Base-by-base conservation (phyloP, 805 yeast genomes). In the Kluyveromyces dobzhanskii region DNA sequence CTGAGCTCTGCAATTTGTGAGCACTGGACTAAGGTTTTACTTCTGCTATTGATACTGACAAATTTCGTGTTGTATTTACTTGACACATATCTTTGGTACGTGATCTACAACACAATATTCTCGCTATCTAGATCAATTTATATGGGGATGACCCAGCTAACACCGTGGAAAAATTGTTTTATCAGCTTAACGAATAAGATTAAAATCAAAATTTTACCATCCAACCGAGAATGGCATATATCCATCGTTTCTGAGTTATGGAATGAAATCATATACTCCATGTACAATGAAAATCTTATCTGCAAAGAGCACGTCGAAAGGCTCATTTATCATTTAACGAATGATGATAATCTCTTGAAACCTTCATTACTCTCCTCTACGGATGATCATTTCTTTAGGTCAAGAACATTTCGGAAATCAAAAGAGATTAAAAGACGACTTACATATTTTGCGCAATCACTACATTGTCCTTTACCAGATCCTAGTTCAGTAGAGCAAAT, bases 81-180 rank as follows among this genome's bases (percentile, higher is more conserved):
- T 37, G 88, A 80, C 48, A 80, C 87, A 0, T 81, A 80, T 48
- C 59, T 81, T n/a, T 80, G 88, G 88, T 81, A 79, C 47, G 80
- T 81, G 34, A 64, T 81, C 23, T 78, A 84, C 75, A 80, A 73
- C 48, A 75, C 85, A 0, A 48, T 70, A 0, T 76, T 78, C 40
- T 80, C 87, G 0, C 76, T 80, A 3, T 68, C 75, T 38, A 62
- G 80, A 3, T 76, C 85, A 0, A 65, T 76, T 44, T 71, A 74
- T 42, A 68, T 75, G 45, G 88, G 88, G 1, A 75, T 77, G 11
- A 78, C 86, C 0, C 73, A 80, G 8, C 80, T 85, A 86, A 79
- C 86, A 2, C 88, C 88, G 0, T 81, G 87, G 87, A 69, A 80
- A 52, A 80, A 79, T 48, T 69, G 77, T 30, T 81, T 76, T 51